Evolutionary conservation across 495 filamentous ascomycete species (phyloP).

Genomic region (Penicillium roqueforti): DNA sequence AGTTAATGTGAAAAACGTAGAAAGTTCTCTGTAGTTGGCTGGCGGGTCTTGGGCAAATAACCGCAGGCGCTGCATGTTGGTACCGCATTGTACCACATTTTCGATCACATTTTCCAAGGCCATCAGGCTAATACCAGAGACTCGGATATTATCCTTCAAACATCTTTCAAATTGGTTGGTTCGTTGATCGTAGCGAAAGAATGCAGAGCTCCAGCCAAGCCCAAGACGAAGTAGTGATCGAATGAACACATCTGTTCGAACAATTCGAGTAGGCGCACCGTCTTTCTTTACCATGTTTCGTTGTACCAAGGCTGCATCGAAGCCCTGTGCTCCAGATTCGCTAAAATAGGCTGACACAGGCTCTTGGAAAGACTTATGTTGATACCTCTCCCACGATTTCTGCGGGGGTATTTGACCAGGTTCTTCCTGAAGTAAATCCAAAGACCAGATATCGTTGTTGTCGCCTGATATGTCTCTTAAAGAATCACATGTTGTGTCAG

Average conservation of each 20-base stretch:
- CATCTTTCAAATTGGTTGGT: conserved; percentile 55
- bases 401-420: conserved; percentile 33
- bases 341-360: conserved; percentile 62
- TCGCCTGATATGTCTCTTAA: conserved; percentile 17
- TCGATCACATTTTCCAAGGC: conserved; percentile 54
- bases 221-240: conserved; percentile 65
- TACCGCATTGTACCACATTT: conserved; percentile 63
- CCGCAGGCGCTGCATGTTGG: conserved; percentile 57
- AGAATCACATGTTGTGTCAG: conserved; percentile 7
- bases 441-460: conserved; percentile 55
- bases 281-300: conserved; percentile 10
- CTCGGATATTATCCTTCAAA: conserved; percentile 50
- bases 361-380: conserved; percentile 39
- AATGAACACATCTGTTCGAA: conserved; percentile 49
- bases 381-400: conserved; percentile 72
- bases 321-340: conserved; percentile 67
- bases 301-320: conserved; percentile 61
- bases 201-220: conserved; percentile 73
- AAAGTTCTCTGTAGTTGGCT: conserved; percentile 25
- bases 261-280: conserved; percentile 18
- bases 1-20: conserved; percentile 36
- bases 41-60: conserved; percentile 49
- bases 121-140: conserved; percentile 63
- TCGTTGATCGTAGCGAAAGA: conserved; percentile 65
- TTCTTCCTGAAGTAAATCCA: conserved; percentile 17